Conservation (phyloP, 495 filamentous ascomycete species). For the Astrothelium macrocarpum region DNA sequence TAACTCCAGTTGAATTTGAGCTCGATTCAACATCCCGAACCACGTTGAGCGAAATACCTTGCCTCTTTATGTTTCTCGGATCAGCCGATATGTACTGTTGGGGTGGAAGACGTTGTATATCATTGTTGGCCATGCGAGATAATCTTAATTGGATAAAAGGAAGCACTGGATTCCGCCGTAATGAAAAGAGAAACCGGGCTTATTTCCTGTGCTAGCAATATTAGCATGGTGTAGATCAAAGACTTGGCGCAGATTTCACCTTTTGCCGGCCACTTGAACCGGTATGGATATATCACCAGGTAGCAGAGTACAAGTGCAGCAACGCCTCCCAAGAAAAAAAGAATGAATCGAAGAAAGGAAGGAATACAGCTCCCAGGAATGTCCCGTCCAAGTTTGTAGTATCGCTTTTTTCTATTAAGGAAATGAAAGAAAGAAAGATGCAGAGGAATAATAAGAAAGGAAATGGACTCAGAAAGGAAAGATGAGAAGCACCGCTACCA, state of each 20-base stretch:
- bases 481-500: neutral
- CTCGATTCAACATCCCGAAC: neutral
- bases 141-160: neutral
- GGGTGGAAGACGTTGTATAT: neutral
- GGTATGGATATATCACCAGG: no score
- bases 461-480: neutral
- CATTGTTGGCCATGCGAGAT: neutral
- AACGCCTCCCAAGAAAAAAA: no score
- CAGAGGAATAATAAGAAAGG: neutral
- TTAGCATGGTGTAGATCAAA: neutral
- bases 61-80: neutral
- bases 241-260: neutral
- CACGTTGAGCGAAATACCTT: neutral
- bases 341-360: no score
- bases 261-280: no score
- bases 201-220: neutral
- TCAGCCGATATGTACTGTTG: neutral
- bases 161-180: neutral
- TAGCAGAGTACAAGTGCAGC: no score
- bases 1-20: neutral
- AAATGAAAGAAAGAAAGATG: neutral
- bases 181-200: neutral
- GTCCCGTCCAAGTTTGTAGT: no score
- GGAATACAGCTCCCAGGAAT: no score
- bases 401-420: neutral